Evolutionary conservation across 1,284 basidiomycete species (phyloP).

Genomic region (Kwoniella shivajii): DNA sequence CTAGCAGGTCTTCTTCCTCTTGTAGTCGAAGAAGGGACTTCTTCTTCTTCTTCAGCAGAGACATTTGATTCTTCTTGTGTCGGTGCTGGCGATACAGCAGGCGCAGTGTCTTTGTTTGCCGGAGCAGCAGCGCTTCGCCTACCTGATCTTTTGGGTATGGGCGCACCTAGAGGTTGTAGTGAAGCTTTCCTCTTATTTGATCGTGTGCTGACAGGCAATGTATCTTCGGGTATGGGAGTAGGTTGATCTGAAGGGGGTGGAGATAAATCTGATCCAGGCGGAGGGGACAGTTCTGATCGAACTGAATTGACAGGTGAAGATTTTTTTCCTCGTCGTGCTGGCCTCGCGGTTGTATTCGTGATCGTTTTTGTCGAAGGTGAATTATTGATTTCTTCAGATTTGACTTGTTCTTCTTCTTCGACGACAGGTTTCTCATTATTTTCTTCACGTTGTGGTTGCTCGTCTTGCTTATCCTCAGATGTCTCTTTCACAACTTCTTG

Average conservation of each 20-base stretch:
- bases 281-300: slow-evolving; percentile 27
- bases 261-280: slow-evolving; percentile 29
- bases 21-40: slow-evolving; percentile 13
- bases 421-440: too few relatives aligned
- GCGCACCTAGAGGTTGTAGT: slow-evolving; percentile 24
- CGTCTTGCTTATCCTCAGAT: neutral
- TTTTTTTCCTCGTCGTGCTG: neutral
- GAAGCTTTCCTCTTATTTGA: slow-evolving; percentile 37
- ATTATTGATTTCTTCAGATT: neutral
- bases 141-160: slow-evolving; percentile 26
- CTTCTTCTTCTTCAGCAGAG: slow-evolving; percentile 19
- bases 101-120: neutral
- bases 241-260: slow-evolving; percentile 20
- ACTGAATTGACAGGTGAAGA: slow-evolving; percentile 10
- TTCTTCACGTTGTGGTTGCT: neutral
- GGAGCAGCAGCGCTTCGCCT: slow-evolving; percentile 19
- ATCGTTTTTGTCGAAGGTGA: neutral
- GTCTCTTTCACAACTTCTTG: too few relatives aligned
- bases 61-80: slow-evolving; percentile 12
- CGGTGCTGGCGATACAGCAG: slow-evolving; percentile 13
- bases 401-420: neutral
- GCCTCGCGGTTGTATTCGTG: neutral
- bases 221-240: neutral
- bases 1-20: slow-evolving; percentile 29
- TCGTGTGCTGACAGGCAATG: slow-evolving; percentile 14